Evolutionary conservation across 108 stramenopile genomes (phyloP).

Genomic region (Fistulifera pelliculosa): DNA sequence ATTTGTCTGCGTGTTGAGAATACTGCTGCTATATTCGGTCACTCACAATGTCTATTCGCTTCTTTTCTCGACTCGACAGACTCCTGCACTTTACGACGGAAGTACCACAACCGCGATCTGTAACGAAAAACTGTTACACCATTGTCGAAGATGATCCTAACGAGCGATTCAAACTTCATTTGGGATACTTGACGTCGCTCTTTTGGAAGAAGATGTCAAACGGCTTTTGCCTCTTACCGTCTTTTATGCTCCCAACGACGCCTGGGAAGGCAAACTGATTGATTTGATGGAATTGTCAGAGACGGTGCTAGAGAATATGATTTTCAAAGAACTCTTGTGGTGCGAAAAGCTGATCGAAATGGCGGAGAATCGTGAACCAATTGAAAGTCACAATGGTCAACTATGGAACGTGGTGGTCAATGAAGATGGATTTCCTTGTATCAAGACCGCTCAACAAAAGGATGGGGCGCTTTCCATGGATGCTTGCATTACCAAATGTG

Average conservation of each 20-base stretch:
- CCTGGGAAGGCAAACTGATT: constrained; percentile 9
- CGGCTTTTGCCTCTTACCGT: constrained; percentile 6
- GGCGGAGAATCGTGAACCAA: background rate
- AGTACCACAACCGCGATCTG: constrained; percentile 7
- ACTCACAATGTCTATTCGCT: no score
- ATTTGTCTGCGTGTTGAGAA: no score
- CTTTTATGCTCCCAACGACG: constrained; percentile 8
- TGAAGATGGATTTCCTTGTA: constrained; percentile 8
- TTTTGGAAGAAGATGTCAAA: constrained; percentile 5
- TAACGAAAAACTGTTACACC: background rate
- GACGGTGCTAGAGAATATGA: constrained; percentile 6
- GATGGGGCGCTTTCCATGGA: background rate
- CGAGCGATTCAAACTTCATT: no score
- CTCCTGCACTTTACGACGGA: constrained; percentile 6
- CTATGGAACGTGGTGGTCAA: constrained; percentile 7
- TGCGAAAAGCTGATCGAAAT: constrained; percentile 1
- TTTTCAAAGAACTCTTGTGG: constrained; percentile 9
- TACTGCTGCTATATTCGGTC: no score
- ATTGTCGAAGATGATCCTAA: no score
- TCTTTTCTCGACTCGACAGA: no score
- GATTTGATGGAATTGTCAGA: constrained; percentile 6
- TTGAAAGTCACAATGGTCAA: constrained; percentile 11
- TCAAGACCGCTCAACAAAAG: background rate
- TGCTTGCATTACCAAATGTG: constrained; percentile 12
- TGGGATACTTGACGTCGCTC: background rate